These are phyloP conservation scores for Podospora sp. DNA, from an alignment of 495 filamentous ascomycete species.

Conservation along the genomic window DNA sequence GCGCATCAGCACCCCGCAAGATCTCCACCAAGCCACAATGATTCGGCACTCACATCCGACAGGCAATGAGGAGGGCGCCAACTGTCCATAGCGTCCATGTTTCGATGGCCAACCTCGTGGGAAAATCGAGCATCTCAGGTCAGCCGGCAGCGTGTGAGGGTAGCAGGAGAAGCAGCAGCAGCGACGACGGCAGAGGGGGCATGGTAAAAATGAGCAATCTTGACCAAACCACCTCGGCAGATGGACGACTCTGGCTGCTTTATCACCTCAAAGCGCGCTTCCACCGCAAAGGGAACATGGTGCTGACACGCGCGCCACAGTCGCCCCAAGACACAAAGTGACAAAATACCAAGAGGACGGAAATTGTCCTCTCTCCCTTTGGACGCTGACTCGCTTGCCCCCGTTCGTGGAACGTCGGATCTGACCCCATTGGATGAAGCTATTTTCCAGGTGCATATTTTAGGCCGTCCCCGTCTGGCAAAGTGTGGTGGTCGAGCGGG, in stretches of 20 bases:
- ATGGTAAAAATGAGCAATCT: not conserved
- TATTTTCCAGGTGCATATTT: not conserved
- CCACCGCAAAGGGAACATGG: not conserved
- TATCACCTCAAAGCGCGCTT: not conserved
- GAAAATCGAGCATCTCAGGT: slow-evolving; percentile 20
- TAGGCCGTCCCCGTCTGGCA: not conserved
- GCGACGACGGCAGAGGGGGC: not conserved
- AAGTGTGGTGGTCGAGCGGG: not conserved
- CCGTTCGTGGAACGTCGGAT: not conserved
- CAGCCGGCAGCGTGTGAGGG: not conserved
- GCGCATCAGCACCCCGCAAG: not conserved
- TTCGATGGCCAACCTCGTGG: slow-evolving; percentile 18
- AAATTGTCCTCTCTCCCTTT: not conserved
- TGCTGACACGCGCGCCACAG: not conserved
- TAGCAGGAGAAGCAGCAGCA: not conserved
- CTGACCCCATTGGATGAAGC: not conserved
- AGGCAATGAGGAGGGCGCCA: slow-evolving; percentile 18
- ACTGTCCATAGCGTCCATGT: slow-evolving; percentile 22
- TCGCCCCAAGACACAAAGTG: not conserved
- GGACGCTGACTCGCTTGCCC: not conserved
- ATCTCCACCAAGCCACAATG: not conserved
- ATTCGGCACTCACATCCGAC: slow-evolving; percentile 18
- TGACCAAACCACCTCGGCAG: not conserved
- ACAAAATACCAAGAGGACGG: not conserved
- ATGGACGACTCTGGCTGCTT: not conserved